Evolutionary conservation across 2,329 filamentous ascomycete genomes (phyloP).

Genomic region (Beauveria sp.): DNA sequence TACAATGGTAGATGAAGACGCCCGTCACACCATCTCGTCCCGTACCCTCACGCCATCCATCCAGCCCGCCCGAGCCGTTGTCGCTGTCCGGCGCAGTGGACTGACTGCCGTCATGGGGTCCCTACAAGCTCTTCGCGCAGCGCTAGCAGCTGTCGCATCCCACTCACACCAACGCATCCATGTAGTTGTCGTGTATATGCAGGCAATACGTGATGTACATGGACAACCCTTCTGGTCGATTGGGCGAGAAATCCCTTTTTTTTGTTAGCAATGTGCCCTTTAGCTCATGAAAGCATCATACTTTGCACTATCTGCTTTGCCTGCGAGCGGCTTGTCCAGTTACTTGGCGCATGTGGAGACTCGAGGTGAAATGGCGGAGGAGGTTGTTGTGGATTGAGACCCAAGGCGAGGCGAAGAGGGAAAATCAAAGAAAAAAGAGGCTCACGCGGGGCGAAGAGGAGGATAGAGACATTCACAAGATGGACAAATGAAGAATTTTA

Average conservation of each 20-base stretch:
- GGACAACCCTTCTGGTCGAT: not conserved
- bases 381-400: constrained; percentile 3
- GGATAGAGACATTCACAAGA: not conserved
- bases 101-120: constrained; percentile 8
- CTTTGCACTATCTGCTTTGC: not conserved
- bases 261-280: not conserved
- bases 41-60: not conserved
- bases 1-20: not conserved
- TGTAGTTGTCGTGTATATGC: not conserved
- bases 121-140: not conserved
- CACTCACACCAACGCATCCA: constrained; percentile 9
- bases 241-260: not conserved
- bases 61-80: not conserved
- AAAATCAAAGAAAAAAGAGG: not conserved
- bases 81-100: not conserved
- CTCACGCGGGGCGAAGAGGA: not conserved
- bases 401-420: not conserved
- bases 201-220: constrained; percentile 4
- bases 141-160: constrained; percentile 4
- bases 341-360: constrained; percentile 6
- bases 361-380: constrained; percentile 7
- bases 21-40: not conserved
- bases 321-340: not conserved
- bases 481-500: not conserved
- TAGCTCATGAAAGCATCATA: too few species aligned